Evolutionary conservation across 352 stramenopile species (phyloP), one percentile per base, ranked within the genome.

Genomic region (Pythium sp.): DNA sequence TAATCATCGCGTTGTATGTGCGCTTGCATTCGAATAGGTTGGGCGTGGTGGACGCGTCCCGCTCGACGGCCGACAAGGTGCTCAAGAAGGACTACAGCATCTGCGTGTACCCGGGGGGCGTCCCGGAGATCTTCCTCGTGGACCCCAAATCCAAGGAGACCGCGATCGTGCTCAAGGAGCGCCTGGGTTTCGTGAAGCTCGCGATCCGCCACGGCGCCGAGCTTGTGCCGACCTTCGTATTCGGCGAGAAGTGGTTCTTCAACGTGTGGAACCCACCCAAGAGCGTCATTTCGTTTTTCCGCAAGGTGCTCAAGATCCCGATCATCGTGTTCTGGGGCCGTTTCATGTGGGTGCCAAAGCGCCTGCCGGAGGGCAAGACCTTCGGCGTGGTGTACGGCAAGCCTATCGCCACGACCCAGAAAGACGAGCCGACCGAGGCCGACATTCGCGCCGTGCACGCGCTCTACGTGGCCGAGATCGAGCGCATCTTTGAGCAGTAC

Each of bases 231-330:
- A 85, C 74, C 15, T 92, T 92, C 56, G 86, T 92, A 14, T 94
- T 94, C 60, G 79, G 79, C 58, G 86, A 94, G 64, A 94, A 94
- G 74, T 92, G 74, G 68, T 76, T 92, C 20, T 92, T 91, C 77
- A 89, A 90, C 24, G 61, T 67, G 30, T 67, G 61, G 61, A 59
- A 22, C 51, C 61, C 61, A 6, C 46, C 61, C 14, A 67, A 67
- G 61, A 59, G 51, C 61, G 61, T 67, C 32, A 49, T 67, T 11
- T 34, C 18, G n/a, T 59, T 67, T 28, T 59, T 67, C 47, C 61
- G 61, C 47, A 67, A 67, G 49, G 34, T 51, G 51, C 58, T 64
- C 58, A 64, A 64, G 38, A 64, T 64, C 58, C 58, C 58, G 18
- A 55, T 68, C 15, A 60, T 60, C 36, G 51, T 61, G 15, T 62